Base-by-base conservation (phyloP, 345 rosid species). In the Atalantia buxifolia region DNA sequence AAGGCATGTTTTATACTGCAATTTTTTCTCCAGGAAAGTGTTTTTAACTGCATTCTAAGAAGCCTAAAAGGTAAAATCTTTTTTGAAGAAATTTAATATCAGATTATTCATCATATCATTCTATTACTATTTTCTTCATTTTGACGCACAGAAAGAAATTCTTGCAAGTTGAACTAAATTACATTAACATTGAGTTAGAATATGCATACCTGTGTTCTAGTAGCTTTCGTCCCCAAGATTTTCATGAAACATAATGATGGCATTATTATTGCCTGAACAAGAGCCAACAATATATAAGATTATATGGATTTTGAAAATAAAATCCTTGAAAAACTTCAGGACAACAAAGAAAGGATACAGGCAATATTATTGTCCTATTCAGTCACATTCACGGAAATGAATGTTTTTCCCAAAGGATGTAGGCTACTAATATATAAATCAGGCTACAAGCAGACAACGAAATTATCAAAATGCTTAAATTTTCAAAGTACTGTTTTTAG, bases 171-270 rank as follows among this genome's bases (percentile, higher is more conserved):
- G 40, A n/a, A 42, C 9, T 40, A 75, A 68, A 59, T 19, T 27
- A 57, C 56, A 48, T 25, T 38, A 38, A 38, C 42, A 38, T 38
- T 1, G 50, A 25, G 67, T 64, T 65, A 13, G 64, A n/a, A 8
- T 40, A 45, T 25, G 24, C 78, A 76, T 81, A 92, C 98, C 90
- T 93, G 90, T 76, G 84, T 72, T 72, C 82, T 86, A 75, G 98
- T 82, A 56, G 97, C 97, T 86, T 85, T 93, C 66, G 76, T 89
- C 72, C 95, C 89, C 88, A 79, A 81, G 31, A 95, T 95, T 83
- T 74, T 92, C 45, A 95, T 81, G 80, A 92, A 95, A 82, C 97
- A 95, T 66, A 95, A 67, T 12, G 98, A 79, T 45, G 98, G 98
- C 84, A 92, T 78, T 77, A 95, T 77, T 76, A 90, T 86, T 48